A percentile compares a stretch with the other conserved stretches of the same genome.
These are phyloP conservation scores for Zalaria obscura DNA, from an alignment of 2,329 filamentous ascomycete species.

Conservation along the genomic window DNA sequence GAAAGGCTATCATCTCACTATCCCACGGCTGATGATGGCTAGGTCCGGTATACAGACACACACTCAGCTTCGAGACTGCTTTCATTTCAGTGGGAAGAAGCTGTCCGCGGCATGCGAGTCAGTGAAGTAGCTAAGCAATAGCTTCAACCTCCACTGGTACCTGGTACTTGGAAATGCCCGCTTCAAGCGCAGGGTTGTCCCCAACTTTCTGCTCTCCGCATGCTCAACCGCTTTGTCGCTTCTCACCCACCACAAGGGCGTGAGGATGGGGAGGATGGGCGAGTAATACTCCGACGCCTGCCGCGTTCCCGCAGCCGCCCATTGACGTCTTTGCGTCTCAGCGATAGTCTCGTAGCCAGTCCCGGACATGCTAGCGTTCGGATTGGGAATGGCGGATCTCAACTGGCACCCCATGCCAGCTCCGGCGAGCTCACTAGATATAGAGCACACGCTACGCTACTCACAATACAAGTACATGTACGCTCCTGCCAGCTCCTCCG, in stretches of 20 bases:
- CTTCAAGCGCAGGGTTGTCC: neutral
- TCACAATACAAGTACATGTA: neutral
- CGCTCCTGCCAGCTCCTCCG: neutral
- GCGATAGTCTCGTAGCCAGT: neutral
- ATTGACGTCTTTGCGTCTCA: neutral
- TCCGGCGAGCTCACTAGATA: neutral
- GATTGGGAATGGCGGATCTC: slow-evolving; percentile 3
- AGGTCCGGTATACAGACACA: too few species aligned
- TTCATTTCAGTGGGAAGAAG: too few species aligned
- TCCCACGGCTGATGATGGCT: too few species aligned
- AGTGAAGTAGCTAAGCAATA: too few species aligned
- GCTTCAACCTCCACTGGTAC: too few species aligned
- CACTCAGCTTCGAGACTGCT: too few species aligned
- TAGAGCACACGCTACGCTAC: neutral
- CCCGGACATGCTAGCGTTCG: slow-evolving; percentile 1
- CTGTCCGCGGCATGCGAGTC: too few species aligned
- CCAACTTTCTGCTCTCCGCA: neutral
- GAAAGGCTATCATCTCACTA: too few species aligned
- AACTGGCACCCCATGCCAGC: slow-evolving; percentile 1
- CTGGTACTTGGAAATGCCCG: too few species aligned
- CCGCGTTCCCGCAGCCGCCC: neutral
- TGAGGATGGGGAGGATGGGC: too few species aligned
- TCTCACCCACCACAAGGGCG: neutral
- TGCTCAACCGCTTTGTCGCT: neutral
- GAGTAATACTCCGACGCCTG: neutral